phyloP scores from a whole-genome alignment of 345 rosid species.

The Lepidium sativum region DNA sequence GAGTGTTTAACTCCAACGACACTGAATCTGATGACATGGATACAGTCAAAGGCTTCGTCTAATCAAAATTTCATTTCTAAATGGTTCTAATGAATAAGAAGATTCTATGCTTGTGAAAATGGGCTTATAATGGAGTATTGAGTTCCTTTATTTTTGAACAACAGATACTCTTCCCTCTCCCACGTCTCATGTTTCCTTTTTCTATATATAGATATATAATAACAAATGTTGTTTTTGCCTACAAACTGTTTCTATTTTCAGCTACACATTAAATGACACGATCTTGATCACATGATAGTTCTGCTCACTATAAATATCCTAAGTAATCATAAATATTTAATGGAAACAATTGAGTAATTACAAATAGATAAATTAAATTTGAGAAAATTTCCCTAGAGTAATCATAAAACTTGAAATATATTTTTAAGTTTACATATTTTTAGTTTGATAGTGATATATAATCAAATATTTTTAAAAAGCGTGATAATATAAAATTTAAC shows the following conservation, averaged over 20 bases:
- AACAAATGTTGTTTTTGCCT: background rate
- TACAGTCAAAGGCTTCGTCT: background rate
- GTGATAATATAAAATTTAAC: too few relatives aligned
- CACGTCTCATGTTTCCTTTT: constrained; percentile 8
- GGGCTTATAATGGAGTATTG: too few relatives aligned
- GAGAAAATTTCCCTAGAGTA: too few relatives aligned
- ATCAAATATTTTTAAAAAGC: too few relatives aligned
- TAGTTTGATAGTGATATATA: too few relatives aligned
- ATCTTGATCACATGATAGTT: background rate
- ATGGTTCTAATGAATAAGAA: constrained; percentile 6
- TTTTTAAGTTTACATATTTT: too few relatives aligned
- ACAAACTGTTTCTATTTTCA: constrained; percentile 1
- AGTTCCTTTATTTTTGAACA: too few relatives aligned
- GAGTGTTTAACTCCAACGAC: constrained; percentile 14
- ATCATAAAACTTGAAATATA: too few relatives aligned
- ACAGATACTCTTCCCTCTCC: constrained; percentile 14
- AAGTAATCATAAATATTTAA: background rate
- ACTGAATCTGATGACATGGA: background rate
- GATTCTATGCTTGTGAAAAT: constrained; percentile 23
- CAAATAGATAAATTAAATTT: too few relatives aligned
- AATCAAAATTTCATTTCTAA: background rate
- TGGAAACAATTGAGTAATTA: too few relatives aligned
- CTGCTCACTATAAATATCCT: background rate
- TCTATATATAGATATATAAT: background rate
- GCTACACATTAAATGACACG: constrained; percentile 1